Evolutionary conservation across 805 yeast genomes (phyloP), one percentile per base, ranked within the genome.

Genomic region (Metschnikowia lochheadii): DNA sequence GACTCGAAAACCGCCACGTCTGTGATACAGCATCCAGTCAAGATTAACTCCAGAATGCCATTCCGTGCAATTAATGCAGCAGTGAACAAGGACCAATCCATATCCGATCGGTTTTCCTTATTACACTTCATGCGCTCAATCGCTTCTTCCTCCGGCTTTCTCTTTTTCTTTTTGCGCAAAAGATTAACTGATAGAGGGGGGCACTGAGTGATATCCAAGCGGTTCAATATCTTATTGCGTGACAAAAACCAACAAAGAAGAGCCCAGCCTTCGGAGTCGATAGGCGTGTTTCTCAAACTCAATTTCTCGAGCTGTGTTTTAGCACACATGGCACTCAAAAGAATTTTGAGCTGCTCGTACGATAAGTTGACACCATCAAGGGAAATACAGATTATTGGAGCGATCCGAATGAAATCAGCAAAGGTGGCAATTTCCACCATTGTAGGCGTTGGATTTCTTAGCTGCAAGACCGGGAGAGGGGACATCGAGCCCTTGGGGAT

Each of bases 371-470:
- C 90, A 37, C 94, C 92, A 68, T 91, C 97, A 50, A 92, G 76
- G 0, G 87, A 77, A 3, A 92, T 69, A 53, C 85, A 81, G 42
- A 83, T 79, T 32, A 91, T 79, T 0, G 97, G 96, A 0, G 92
- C 94, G 50, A 90, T 84, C 38, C 96, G 72, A 40, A 90, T 74
- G 60, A 91, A 92, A 67, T 91, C 98, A 11, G 95, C 82, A 66
- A 92, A 89, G 3, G 97, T 84, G 53, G 88, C 80, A 21, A 91
- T 79, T 68, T 91, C 98, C 56, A 92, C 84, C 72, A 89, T 70
- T 0, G 97, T 87, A 1, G 98, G 98, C 47, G 82, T 76, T n/a
- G 96, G 95, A 62, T 91, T 91, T 60, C 87, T 72, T 51, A 92
- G 72, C 60, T 85, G 89, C 50, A 91, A 65, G 3, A 80, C 63